Conservation (phyloP, 2,329 filamentous ascomycete species). For the Sporothrix inflata region DNA sequence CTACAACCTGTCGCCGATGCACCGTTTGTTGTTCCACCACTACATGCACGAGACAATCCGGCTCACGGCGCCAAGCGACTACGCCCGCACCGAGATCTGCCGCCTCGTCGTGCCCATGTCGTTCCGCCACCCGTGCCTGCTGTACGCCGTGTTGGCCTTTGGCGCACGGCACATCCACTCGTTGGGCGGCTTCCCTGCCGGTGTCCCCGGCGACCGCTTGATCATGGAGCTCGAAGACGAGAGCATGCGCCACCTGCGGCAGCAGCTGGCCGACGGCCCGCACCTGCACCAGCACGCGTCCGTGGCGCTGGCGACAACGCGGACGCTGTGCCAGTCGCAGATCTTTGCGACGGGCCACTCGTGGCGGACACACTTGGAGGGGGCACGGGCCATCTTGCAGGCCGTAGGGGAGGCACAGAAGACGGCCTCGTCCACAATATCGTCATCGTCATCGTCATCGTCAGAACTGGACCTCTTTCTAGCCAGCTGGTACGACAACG, state of each 20-base stretch:
- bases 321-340: slow-evolving; percentile 30
- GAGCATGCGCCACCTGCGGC: slow-evolving; percentile 28
- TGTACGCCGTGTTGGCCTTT: slow-evolving; percentile 28
- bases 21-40: slow-evolving; percentile 30
- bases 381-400: slow-evolving; percentile 27
- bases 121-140: slow-evolving; percentile 24
- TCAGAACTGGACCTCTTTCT: slow-evolving; percentile 20
- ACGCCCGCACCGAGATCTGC: slow-evolving; percentile 29
- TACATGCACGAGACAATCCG: slow-evolving; percentile 31
- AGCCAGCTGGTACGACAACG: slow-evolving; percentile 31
- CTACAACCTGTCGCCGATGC: background rate
- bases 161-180: slow-evolving; percentile 26
- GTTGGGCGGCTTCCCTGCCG: slow-evolving; percentile 5
- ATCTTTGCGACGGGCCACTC: slow-evolving; percentile 26
- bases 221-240: slow-evolving; percentile 22
- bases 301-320: slow-evolving; percentile 27
- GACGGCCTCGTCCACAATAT: background rate
- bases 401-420: background rate
- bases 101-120: slow-evolving; percentile 30
- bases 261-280: slow-evolving; percentile 9
- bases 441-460: background rate
- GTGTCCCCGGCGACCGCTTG: background rate
- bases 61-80: slow-evolving; percentile 30
- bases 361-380: slow-evolving; percentile 30
- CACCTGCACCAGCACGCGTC: slow-evolving; percentile 17